A percentile compares a stretch with the other conserved stretches of the same genome.
Conservation (phyloP, 1,284 basidiomycete species). For the Kalmanozyma brasiliensis region DNA sequence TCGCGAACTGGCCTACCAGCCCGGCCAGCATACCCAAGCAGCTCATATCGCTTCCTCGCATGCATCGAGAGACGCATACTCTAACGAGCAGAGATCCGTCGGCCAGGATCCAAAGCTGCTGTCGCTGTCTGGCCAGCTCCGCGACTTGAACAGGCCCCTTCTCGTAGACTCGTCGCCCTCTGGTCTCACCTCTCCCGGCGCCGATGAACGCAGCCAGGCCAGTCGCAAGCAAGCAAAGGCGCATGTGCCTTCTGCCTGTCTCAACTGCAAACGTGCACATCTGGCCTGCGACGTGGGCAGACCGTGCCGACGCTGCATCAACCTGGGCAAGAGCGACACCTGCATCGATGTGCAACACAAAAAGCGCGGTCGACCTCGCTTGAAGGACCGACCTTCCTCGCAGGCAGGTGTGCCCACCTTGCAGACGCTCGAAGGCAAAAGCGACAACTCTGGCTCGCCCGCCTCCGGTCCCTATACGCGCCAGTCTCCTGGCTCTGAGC, state of each 20-base stretch:
- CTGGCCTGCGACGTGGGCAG: conserved; percentile 57
- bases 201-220: conserved; percentile 15
- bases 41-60: conserved; percentile 6
- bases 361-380: conserved; percentile 55
- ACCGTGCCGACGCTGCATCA: conserved; percentile 57
- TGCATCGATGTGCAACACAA: conserved; percentile 63
- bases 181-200: conserved; percentile 18
- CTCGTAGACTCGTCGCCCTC: conserved; percentile 1
- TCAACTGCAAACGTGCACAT: conserved; percentile 61
- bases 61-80: conserved; percentile 13
- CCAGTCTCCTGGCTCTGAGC: conserved; percentile 38
- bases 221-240: conserved; percentile 51
- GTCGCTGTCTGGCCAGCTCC: conserved; percentile 21
- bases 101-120: conserved; percentile 19
- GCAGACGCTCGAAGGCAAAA: conserved; percentile 29
- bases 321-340: conserved; percentile 57
- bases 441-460: conserved; percentile 34
- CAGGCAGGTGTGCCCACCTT: conserved; percentile 25
- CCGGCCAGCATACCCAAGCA: conserved; percentile 2
- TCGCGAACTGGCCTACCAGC: conserved; percentile 4
- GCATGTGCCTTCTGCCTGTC: conserved; percentile 56
- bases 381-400: conserved; percentile 49
- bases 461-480: conserved; percentile 32
- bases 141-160: conserved; percentile 13
- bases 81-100: conserved; percentile 7